These are phyloP conservation scores for Mycena olivaceomarginata DNA, from an alignment of 768 basidiomycete species.

Conservation along the genomic window DNA sequence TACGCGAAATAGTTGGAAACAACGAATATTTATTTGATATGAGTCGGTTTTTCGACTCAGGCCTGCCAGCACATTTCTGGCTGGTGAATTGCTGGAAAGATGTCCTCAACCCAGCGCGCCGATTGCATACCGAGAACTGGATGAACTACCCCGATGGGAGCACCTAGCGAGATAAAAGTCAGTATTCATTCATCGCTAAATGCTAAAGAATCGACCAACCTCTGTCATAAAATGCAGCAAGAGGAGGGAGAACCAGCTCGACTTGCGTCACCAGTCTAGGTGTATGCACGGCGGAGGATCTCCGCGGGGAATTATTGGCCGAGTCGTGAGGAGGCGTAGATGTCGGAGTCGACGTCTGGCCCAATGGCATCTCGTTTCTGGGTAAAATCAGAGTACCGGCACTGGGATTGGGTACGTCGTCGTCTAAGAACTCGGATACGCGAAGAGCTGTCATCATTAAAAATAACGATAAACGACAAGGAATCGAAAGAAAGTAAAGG, in stretches of 20 bases:
- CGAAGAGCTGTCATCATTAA: not conserved
- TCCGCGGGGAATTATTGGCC: not conserved
- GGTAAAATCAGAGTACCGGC: not conserved
- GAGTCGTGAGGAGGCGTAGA: not conserved
- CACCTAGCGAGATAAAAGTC: not conserved
- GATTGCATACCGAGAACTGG: not conserved
- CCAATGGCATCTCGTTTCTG: not conserved
- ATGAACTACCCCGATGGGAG: not conserved
- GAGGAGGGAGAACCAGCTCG: constrained; percentile 9
- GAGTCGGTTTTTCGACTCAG: no score
- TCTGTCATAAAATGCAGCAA: not conserved
- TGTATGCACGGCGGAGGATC: not conserved
- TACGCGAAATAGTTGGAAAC: no score
- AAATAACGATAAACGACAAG: not conserved
- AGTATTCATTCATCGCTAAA: not conserved
- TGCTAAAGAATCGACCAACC: not conserved
- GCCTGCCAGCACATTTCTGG: not conserved
- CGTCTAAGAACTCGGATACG: not conserved
- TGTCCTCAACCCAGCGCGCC: not conserved
- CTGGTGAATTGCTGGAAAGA: not conserved
- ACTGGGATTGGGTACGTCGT: not conserved
- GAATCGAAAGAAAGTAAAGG: not conserved
- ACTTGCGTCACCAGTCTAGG: constrained; percentile 2
- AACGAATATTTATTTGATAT: no score
- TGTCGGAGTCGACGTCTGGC: no score